Percentiles rank a stretch among this genome's conserved stretches.
Conservation (phyloP, 176 grass and related monocot species). For the Avena eriantha region DNA sequence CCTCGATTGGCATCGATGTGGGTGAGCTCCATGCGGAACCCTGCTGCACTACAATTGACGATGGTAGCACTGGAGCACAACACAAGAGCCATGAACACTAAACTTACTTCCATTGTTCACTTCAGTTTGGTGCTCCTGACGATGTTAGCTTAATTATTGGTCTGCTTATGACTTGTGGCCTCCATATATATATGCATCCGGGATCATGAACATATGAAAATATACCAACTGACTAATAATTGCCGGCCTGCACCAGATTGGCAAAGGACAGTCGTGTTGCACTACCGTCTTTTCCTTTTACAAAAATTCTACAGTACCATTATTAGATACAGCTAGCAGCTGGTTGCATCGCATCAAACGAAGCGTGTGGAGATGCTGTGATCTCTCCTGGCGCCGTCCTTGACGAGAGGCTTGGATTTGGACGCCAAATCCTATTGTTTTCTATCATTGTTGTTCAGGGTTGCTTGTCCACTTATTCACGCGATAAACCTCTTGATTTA, state of each 20-base stretch:
- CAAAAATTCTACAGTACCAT: too few relatives aligned
- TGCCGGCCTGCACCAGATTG: too few relatives aligned
- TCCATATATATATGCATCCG: neutral
- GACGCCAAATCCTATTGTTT: too few relatives aligned
- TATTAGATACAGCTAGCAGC: too few relatives aligned
- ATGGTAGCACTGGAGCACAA: slow-evolving; percentile 1
- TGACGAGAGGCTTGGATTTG: too few relatives aligned
- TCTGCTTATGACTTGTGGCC: neutral
- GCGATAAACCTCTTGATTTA: neutral
- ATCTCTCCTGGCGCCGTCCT: too few relatives aligned
- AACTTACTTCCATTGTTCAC: neutral
- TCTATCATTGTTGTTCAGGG: neutral
- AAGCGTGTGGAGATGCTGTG: too few relatives aligned
- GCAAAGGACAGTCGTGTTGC: too few relatives aligned
- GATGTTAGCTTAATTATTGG: neutral
- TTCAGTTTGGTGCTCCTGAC: neutral
- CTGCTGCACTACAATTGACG: neutral
- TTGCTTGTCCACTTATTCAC: neutral
- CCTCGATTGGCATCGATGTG: slow-evolving; percentile 29
- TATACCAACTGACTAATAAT: too few relatives aligned
- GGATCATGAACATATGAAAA: too few relatives aligned
- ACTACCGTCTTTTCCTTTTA: too few relatives aligned
- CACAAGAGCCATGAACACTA: neutral
- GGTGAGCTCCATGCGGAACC: slow-evolving; percentile 32
- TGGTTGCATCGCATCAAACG: too few relatives aligned